Percentiles rank a stretch among this genome's conserved stretches.
Conservation (phyloP, 2,329 filamentous ascomycete genomes). For the Arachnomyces sp. region DNA sequence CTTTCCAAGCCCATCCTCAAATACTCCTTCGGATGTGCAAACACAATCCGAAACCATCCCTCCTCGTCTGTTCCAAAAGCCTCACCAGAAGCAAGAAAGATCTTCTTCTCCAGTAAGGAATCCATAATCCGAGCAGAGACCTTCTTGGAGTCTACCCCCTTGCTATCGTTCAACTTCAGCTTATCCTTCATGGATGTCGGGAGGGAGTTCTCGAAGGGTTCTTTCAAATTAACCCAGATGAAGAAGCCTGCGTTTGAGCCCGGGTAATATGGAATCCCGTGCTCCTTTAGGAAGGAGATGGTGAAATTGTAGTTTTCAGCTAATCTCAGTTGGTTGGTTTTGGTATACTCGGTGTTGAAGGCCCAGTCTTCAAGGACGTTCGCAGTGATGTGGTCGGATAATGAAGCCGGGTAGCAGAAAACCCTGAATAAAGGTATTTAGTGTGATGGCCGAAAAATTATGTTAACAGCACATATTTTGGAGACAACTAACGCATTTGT, state of each 20-base stretch:
- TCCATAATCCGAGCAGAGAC: slow-evolving; percentile 13
- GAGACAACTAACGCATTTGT: too few relatives aligned
- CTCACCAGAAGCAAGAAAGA: slow-evolving; percentile 19
- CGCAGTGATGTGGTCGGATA: slow-evolving; percentile 20
- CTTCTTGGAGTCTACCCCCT: too few relatives aligned
- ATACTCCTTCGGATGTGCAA: slow-evolving; percentile 2
- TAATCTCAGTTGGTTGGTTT: slow-evolving; percentile 33
- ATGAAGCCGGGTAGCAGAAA: not conserved
- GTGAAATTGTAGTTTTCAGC: slow-evolving; percentile 30
- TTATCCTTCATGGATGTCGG: too few relatives aligned
- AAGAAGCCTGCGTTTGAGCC: slow-evolving; percentile 48
- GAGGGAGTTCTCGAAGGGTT: too few relatives aligned
- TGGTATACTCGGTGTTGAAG: slow-evolving; percentile 26
- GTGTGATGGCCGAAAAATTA: not conserved
- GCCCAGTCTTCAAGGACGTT: slow-evolving; percentile 26
- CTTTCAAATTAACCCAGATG: slow-evolving; percentile 40
- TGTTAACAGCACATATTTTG: too few relatives aligned
- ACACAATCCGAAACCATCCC: slow-evolving; percentile 30
- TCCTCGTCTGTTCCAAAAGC: slow-evolving; percentile 20
- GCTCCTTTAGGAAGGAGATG: slow-evolving; percentile 27
- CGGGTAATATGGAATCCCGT: slow-evolving; percentile 36
- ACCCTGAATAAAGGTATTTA: not conserved
- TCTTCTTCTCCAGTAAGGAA: slow-evolving; percentile 21
- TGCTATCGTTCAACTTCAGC: too few relatives aligned
- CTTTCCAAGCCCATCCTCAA: slow-evolving; percentile 11